Evolutionary conservation across 2,329 filamentous ascomycete genomes (phyloP).

Genomic region (Fusarium denticulatum): DNA sequence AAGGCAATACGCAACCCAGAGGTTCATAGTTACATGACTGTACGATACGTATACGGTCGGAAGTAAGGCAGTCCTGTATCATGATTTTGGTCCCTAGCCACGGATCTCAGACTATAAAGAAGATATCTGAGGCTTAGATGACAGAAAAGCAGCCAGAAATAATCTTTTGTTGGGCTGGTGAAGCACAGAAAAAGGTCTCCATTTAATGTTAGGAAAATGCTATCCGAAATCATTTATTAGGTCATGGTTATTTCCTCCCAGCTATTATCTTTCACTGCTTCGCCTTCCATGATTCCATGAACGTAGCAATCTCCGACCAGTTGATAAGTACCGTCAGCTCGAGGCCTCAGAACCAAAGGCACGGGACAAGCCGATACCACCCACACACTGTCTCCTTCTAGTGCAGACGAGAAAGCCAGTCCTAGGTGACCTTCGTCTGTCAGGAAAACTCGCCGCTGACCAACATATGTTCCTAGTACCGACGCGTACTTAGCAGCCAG

Average conservation of each 20-base stretch:
- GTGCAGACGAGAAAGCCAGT: not conserved
- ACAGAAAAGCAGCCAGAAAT: fast-evolving
- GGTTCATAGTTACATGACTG: not conserved
- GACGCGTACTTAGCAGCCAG: not conserved
- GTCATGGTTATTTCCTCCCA: not conserved
- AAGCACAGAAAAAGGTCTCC: fast-evolving
- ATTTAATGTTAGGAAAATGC: fast-evolving
- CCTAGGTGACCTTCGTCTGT: not conserved
- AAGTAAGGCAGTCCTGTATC: not conserved
- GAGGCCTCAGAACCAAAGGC: not conserved
- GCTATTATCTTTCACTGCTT: not conserved
- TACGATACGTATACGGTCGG: not conserved
- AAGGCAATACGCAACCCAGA: not conserved
- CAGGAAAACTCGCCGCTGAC: not conserved
- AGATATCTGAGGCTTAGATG: not conserved
- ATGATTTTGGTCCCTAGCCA: not conserved
- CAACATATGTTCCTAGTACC: not conserved
- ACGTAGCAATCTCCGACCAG: not conserved
- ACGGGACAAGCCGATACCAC: not conserved
- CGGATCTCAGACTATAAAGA: fast-evolving
- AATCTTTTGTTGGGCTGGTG: not conserved
- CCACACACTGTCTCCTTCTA: not conserved
- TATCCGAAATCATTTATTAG: fast-evolving
- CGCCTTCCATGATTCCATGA: not conserved
- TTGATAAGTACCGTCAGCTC: not conserved